phyloP scores from a whole-genome alignment of 371 early-diverging fungal species.

The Mortierella sp. region DNA sequence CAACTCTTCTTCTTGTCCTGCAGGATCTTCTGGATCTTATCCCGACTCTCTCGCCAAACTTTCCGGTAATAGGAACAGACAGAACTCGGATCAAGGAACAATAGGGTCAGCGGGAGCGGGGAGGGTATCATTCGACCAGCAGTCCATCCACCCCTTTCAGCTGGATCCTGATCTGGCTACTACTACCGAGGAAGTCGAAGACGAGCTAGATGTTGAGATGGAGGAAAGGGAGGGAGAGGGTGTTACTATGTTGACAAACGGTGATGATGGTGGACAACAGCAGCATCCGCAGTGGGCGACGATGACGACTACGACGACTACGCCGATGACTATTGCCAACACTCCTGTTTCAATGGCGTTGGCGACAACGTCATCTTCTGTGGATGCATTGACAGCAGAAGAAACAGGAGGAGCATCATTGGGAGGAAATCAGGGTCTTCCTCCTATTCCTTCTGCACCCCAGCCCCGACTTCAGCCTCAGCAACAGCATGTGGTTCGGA shows the following conservation, averaged over 20 bases:
- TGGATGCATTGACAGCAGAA: neutral
- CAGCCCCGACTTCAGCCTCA: conserved; percentile 4
- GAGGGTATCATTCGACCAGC: conserved; percentile 27
- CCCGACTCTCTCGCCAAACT: neutral
- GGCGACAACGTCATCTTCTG: neutral
- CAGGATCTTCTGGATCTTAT: neutral
- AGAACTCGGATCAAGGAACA: conserved; percentile 18
- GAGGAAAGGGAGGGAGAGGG: neutral
- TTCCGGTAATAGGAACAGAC: neutral
- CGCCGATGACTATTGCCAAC: neutral
- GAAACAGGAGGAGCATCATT: neutral
- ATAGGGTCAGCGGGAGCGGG: conserved; percentile 6
- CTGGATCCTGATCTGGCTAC: conserved; percentile 26
- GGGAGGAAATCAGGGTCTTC: neutral
- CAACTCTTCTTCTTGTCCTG: neutral
- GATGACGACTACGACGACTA: neutral
- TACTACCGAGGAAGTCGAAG: neutral
- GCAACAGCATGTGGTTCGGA: conserved; percentile 26
- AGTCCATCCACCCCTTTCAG: conserved; percentile 48
- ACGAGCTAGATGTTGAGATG: neutral
- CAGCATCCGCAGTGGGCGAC: neutral
- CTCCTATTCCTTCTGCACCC: neutral
- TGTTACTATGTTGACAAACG: neutral
- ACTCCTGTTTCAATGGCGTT: neutral
- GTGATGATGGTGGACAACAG: neutral